These are phyloP conservation scores for Zoysia matrella DNA, from an alignment of 202 grass and related monocot genomes.

Conservation along the genomic window DNA sequence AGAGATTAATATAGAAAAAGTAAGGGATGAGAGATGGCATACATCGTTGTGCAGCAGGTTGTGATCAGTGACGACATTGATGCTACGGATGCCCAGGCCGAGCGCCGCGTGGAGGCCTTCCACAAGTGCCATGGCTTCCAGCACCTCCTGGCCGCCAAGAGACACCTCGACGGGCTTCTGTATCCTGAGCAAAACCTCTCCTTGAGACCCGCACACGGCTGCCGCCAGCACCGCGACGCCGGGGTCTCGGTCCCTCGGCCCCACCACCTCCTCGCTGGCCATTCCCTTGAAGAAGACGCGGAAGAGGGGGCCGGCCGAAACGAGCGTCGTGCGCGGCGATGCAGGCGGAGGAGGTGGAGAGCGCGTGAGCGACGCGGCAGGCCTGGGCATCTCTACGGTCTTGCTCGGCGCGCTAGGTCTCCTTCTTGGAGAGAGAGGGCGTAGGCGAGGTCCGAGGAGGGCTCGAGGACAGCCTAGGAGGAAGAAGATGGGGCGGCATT, in stretches of 20 bases:
- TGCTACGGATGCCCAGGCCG: slow-evolving; percentile 1
- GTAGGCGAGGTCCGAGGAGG: neutral
- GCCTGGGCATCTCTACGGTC: too few species aligned
- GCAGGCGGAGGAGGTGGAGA: too few species aligned
- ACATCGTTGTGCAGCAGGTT: neutral
- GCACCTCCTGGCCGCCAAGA: neutral
- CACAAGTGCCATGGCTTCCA: slow-evolving; percentile 19
- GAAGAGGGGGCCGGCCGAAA: slow-evolving; percentile 7
- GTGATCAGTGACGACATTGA: neutral
- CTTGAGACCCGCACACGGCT: neutral
- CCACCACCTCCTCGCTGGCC: neutral
- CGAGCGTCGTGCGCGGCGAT: too few species aligned
- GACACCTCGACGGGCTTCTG: slow-evolving; percentile 13
- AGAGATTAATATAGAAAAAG: too few species aligned
- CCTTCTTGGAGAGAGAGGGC: too few species aligned
- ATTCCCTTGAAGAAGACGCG: slow-evolving; percentile 5
- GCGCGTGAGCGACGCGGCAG: neutral
- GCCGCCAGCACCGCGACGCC: neutral
- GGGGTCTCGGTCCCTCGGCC: neutral
- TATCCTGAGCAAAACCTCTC: neutral
- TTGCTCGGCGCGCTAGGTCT: too few species aligned
- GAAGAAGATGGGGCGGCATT: neutral
- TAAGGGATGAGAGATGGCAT: neutral
- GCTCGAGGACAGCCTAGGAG: neutral
- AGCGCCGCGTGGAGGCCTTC: slow-evolving; percentile 8